Base-by-base conservation (phyloP, 306 rosid genomes). In the Rosa chinensis region DNA sequence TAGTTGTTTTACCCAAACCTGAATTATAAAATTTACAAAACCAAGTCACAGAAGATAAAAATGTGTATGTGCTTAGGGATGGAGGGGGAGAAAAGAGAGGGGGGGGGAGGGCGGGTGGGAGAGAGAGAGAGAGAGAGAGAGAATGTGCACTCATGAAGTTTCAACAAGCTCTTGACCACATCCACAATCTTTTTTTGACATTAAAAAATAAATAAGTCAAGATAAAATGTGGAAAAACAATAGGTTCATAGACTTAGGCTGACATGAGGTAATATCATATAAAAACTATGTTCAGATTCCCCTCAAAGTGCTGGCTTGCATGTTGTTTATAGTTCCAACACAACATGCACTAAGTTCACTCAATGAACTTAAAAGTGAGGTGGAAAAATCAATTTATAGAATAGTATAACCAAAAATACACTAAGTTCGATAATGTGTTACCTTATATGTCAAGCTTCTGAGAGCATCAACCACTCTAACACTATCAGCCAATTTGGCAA, bases 1-100 rank as follows among this genome's bases (percentile, higher is more conserved):
- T 50, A 93, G 90, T 81, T 81, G 88, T 45, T 90, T 89, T 70
- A 88, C 93, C 98, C 98, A 93, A 64, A 83, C 79, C 98, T 93
- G 84, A 73, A 86, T 73, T 80, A 85, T 47, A 71, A 37, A 73
- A 62, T 78, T 74, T 32, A 52, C 61, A 78, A 77, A 78, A 72
- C 37, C 18, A 67, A 77, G 66, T 86, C 70, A 86, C 67, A 79
- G 61, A 10, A 18, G n/a, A 66, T 25, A n/a, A 45, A 67, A 66
- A 28, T 32, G 62, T 72, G 62, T 72, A 10, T 32, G 61, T 9
- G 49, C 43, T 13, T 8, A 9, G 10, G 61, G 25, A 25, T 0
- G 14, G 61, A n/a, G 58, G 17, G 21, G 17, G 58, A 16, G 56
- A 25, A 50, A 5, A 53, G 59, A 78, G 3, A 10, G 25, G 13